Evolutionary conservation across 2,329 filamentous ascomycete species (phyloP).

Genomic region (Cytospora leucostoma): DNA sequence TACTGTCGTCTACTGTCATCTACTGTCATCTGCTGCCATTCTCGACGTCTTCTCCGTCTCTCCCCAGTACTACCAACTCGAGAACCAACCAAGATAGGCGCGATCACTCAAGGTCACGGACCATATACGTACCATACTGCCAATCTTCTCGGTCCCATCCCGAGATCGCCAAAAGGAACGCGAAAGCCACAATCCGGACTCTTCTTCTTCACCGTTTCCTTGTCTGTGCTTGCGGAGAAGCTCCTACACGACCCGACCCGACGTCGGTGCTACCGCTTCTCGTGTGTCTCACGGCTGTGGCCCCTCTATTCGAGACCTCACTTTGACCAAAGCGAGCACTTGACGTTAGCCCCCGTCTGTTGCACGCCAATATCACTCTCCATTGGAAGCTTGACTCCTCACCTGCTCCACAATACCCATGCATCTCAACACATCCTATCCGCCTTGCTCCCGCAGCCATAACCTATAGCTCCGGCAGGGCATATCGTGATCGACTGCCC

Average conservation of each 20-base stretch:
- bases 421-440: conserved; percentile 24
- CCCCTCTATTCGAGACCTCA: conserved; percentile 16
- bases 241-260: conserved; percentile 3
- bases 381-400: conserved; percentile 26
- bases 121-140: not conserved
- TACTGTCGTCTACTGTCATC: conserved; percentile 10
- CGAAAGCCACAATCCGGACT: not conserved
- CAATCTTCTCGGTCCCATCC: conserved; percentile 7
- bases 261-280: conserved; percentile 3
- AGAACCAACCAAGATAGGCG: not conserved
- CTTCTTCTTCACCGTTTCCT: not conserved
- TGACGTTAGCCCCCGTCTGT: conserved; percentile 16
- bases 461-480: conserved; percentile 20
- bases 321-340: conserved; percentile 19
- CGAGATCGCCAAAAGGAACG: conserved; percentile 7
- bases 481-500: conserved; percentile 28
- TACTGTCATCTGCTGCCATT: conserved; percentile 12
- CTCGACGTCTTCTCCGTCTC: conserved; percentile 10
- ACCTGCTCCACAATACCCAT: conserved; percentile 26
- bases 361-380: conserved; percentile 22
- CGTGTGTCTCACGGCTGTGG: conserved; percentile 24
- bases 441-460: conserved; percentile 20
- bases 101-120: not conserved
- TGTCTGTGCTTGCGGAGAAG: conserved; percentile 1
- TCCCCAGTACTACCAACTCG: conserved; percentile 7